Evolutionary conservation across 1,284 basidiomycete genomes (phyloP).

Genomic region (Ustilago sp.): DNA sequence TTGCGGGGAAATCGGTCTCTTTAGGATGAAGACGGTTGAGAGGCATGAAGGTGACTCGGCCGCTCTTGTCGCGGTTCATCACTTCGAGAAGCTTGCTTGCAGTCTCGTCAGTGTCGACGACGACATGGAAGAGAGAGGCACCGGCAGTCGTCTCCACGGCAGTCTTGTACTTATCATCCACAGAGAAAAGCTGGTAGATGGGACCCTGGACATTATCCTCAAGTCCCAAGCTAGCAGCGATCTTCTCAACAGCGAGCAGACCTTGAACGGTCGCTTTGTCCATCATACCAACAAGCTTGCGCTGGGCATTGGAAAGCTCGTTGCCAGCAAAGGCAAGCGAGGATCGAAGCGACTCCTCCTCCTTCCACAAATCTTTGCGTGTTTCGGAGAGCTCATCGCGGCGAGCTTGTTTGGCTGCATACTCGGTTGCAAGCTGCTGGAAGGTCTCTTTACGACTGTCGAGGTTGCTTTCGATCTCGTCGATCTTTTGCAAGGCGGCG

Average conservation of each 20-base stretch:
- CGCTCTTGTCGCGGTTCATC: constrained; percentile 91
- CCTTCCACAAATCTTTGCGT: constrained; percentile 76
- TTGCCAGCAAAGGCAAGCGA: constrained; percentile 79
- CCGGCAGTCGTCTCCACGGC: constrained; percentile 95
- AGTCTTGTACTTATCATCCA: constrained; percentile 91
- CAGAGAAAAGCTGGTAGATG: constrained; percentile 90
- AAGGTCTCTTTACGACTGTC: constrained; percentile 73
- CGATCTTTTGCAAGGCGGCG: constrained; percentile 75
- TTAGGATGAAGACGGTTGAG: constrained; percentile 93
- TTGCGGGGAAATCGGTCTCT: constrained; percentile 75
- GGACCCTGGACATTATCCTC: constrained; percentile 85
- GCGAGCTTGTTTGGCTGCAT: constrained; percentile 60
- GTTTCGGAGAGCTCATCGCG: constrained; percentile 68
- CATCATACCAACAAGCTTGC: constrained; percentile 88
- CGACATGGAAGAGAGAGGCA: constrained; percentile 94
- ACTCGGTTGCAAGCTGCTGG: constrained; percentile 45
- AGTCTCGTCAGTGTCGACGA: constrained; percentile 94
- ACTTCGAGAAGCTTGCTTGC: constrained; percentile 87
- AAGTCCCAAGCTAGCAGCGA: constrained; percentile 80
- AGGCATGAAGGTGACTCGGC: constrained; percentile 98
- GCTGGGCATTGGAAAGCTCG: constrained; percentile 85
- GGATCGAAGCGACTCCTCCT: constrained; percentile 80
- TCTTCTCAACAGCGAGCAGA: constrained; percentile 83
- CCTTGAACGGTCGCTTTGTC: constrained; percentile 87
- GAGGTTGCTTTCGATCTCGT: constrained; percentile 76